Conservation (phyloP, 2,329 filamentous ascomycete genomes). For the Hortaea sp. region DNA sequence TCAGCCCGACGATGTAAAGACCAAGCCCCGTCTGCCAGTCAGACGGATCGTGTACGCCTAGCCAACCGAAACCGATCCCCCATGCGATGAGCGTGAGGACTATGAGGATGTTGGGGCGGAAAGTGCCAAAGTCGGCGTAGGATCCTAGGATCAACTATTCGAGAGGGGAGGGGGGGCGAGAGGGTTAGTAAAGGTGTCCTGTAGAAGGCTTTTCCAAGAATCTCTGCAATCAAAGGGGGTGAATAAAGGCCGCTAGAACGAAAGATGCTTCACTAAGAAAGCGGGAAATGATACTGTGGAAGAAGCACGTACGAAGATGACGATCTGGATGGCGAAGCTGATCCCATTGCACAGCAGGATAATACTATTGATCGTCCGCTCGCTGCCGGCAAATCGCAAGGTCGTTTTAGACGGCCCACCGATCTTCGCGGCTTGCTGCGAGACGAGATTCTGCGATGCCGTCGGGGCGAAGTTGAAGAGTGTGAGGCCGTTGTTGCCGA, state of each 20-base stretch:
- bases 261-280: too few species aligned
- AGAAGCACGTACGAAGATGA: conserved; percentile 37
- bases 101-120: conserved; percentile 53
- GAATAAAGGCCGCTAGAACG: too few species aligned
- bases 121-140: conserved; percentile 55
- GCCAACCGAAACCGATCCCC: conserved; percentile 56
- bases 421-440: conserved; percentile 44
- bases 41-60: conserved; percentile 50
- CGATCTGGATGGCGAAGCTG: conserved; percentile 56
- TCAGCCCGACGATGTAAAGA: conserved; percentile 56
- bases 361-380: conserved; percentile 54
- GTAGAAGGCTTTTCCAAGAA: too few species aligned
- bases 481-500: conserved; percentile 55
- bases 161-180: too few species aligned
- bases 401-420: conserved; percentile 35
- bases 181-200: too few species aligned
- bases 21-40: conserved; percentile 53
- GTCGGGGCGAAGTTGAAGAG: conserved; percentile 57
- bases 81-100: conserved; percentile 51
- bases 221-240: too few species aligned
- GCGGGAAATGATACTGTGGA: too few species aligned
- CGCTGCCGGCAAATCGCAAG: conserved; percentile 46
- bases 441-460: conserved; percentile 54
- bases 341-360: conserved; percentile 58
- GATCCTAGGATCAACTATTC: conserved; percentile 29